Evolutionary conservation across 2,329 filamentous ascomycete species (phyloP), one percentile per base, ranked within the genome.

Genomic region (Xylariaceae sp.): DNA sequence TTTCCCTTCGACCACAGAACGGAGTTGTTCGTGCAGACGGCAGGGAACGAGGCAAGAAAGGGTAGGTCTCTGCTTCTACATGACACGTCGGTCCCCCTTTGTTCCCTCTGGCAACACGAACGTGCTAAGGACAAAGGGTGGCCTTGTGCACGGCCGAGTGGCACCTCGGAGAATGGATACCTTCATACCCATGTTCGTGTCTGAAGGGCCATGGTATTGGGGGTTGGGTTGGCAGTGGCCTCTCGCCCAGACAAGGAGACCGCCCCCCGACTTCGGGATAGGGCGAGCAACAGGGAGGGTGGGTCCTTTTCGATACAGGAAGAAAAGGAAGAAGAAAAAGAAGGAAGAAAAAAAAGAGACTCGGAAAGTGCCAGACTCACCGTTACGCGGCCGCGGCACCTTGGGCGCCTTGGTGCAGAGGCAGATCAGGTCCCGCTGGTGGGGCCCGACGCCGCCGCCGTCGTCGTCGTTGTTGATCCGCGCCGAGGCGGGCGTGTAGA

Each of bases 321-420:
- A n/a, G n/a, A n/a, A n/a, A n/a, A n/a, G n/a, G n/a, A n/a, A n/a
- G n/a, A n/a, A n/a, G 22, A 22, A 29, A 19, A 13, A 29, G 35
- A 26, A 21, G 35, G 22, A 26, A 32, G n/a, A 37, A 40, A 21
- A 38, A 21, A 16, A 38, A 40, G 35, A 35, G 21, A 25, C 33
- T 26, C n/a, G n/a, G n/a, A n/a, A n/a, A n/a, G n/a, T n/a, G n/a
- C 29, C 29, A 29, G 38, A 46, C 72, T 59, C 59, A 77, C 73
- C 72, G 50, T 77, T 77, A 29, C 72, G 62, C 35, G 73, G 73
- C 36, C 73, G 62, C 3, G 72, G 73, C 29, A 77, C 68, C 50
- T 75, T 77, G 4, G 71, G 71, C 13, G 66, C 63, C 28, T 70
- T 69, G 10, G 69, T 65, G 47, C 73, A 77, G 40, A 76, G 60